Evolutionary conservation across 345 rosid species (phyloP), one percentile per base, ranked within the genome.

Genomic region (Nephelium lappaceum): DNA sequence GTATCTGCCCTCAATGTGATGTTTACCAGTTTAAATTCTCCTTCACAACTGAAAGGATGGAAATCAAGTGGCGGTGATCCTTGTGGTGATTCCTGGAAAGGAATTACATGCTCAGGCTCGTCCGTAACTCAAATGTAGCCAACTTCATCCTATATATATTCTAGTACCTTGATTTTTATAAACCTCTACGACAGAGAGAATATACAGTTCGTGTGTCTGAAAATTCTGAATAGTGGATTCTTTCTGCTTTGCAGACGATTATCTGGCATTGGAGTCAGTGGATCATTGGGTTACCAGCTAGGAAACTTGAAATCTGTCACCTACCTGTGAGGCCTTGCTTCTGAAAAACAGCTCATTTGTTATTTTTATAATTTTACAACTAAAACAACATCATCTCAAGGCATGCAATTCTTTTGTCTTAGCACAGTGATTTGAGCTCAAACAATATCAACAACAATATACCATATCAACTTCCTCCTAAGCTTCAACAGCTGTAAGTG

Each of bases 381-480:
- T 62, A 1, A 53, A 67, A 61, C 61, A 57, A 77, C 67, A 73
- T 79, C 63, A 82, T 69, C 83, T 77, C 42, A 82, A 72, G 70
- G 55, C 61, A 45, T 71, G 55, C 77, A 43, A 60, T 10, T 60
- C 83, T 84, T 75, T 85, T 85, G 84, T 83, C 85, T 84, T 89
- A 90, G 90, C 82, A 89, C 88, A 93, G 98, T 83, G 97, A 94
- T 81, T 68, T 94, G 88, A 94, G 99, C 91, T 78, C 90, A 82
- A 94, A 96, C 94, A 93, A 94, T 79, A 90, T 96, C 78, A 82
- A 86, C 57, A 90, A 86, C 76, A 87, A 91, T 73, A 87, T 93
- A 84, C 99, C 99, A 6, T 96, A 94, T 73, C 99, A 96, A 84
- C 93, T 96, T 75, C 99, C 99, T 81, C 97, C 97, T 23, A 91